Base-by-base conservation (phyloP, 176 grass and related monocot species). In the Lolium rigidum region DNA sequence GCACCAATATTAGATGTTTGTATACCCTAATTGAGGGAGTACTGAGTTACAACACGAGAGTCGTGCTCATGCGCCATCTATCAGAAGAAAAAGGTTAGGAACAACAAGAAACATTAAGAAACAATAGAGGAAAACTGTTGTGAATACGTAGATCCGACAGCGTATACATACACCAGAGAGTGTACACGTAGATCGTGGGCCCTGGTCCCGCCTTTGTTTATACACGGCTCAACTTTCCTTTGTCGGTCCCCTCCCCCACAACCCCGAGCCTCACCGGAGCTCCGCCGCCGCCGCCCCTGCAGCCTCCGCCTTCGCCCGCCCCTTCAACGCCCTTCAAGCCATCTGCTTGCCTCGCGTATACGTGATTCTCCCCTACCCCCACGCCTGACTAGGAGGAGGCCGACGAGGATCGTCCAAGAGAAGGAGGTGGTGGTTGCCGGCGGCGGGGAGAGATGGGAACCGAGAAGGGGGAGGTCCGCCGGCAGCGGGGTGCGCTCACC, bases 261-360 rank as follows among this genome's bases (percentile, higher is more conserved):
- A 50, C 81, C 85, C 86, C 37, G 18, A 28, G 48, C 74, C 80
- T 94, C 84, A 56, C 85, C 93, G 89, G 86, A 89, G 84, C 80
- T 76, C 74, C 49, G 51, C 86, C 83, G 83, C 79, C 80, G 78
- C 79, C 80, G 78, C 74, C 76, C 28, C 66, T 48, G 24, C 48
- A 20, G 16, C 63, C 0, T 7, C 71, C 10, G 25, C 4, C 25
- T 37, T 67, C 61, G 17, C 15, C 38, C 37, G 60, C 65, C 58
- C 63, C 25, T 35, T 35, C 31, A 35, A 35, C 3, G 31, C 31
- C 31, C 31, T 14, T 44, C 3, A 11, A 2, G 1, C 8, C 64
- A 12, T 18, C 44, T 5, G 17, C 6, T 3, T 11, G 9, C 8
- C 2, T 80, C 7, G 31, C 10, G 54, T 24, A 17, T 16, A 41